These are phyloP conservation scores for Cynara cardunculus DNA, from an alignment of 129 eudicot species.

Conservation along the genomic window DNA sequence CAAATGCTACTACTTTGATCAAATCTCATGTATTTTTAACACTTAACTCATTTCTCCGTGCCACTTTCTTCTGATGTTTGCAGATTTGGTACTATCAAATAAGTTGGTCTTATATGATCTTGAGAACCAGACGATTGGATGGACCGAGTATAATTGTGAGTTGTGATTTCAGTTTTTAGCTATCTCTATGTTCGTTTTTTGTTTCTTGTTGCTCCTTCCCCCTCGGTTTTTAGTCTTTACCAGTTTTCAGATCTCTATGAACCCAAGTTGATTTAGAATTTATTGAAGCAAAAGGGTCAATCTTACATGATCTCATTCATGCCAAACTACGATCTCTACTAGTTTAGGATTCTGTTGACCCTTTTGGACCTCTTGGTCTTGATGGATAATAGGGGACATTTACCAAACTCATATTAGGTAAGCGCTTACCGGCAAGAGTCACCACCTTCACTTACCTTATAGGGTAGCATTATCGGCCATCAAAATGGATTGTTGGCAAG, in stretches of 20 bases:
- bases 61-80: conserved; percentile 17
- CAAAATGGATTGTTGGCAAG: no score
- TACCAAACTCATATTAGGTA: no score
- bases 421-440: no score
- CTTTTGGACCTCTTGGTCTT: not conserved
- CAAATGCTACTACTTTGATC: not conserved
- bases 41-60: not conserved
- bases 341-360: not conserved
- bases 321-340: not conserved
- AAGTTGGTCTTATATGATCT: conserved; percentile 82
- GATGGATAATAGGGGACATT: not conserved
- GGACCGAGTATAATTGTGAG: conserved; percentile 90
- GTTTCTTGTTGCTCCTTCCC: not conserved
- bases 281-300: not conserved
- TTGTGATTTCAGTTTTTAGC: conserved; percentile 13
- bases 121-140: conserved; percentile 76
- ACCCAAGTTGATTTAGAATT: not conserved
- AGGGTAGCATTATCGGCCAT: no score
- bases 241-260: not conserved
- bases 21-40: not conserved
- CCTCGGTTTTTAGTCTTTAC: not conserved
- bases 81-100: conserved; percentile 84
- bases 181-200: not conserved
- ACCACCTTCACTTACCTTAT: no score
- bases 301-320: not conserved